Percentiles rank a stretch among this genome's conserved stretches.
Evolutionary conservation across 2,329 filamentous ascomycete genomes (phyloP).

Genomic region (Fusarium sp.): DNA sequence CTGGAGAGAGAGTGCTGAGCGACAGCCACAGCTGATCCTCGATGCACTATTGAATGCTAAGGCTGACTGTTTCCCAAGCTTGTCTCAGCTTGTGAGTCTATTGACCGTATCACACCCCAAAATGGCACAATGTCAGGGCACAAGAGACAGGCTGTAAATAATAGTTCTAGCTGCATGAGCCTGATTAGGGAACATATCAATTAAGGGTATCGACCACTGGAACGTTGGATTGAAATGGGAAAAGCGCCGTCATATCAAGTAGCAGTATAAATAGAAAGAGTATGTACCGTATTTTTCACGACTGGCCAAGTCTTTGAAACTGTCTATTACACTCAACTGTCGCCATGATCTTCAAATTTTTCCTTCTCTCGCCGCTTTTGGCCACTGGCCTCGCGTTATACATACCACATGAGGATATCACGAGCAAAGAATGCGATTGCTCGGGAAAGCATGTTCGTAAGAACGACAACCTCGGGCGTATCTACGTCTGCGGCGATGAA

Average conservation of each 20-base stretch:
- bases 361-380: constrained; percentile 14
- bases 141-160: background rate
- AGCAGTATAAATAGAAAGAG: background rate
- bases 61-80: background rate
- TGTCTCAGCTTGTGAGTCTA: background rate
- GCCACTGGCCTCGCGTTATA: background rate
- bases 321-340: no score
- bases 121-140: background rate
- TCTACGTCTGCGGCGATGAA: constrained; percentile 22
- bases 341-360: constrained; percentile 8
- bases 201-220: background rate
- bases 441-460: background rate
- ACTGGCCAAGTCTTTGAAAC: rapidly evolving
- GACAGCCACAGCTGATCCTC: background rate
- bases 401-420: background rate
- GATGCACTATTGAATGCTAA: background rate
- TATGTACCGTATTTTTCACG: rapidly evolving
- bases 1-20: background rate
- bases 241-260: rapidly evolving
- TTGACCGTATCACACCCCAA: background rate
- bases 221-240: background rate
- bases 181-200: background rate
- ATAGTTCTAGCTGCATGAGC: background rate
- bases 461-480: background rate
- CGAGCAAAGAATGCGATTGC: constrained; percentile 12